Conservation (phyloP, 140 eudicot species). For the Bidens hawaiensis region DNA sequence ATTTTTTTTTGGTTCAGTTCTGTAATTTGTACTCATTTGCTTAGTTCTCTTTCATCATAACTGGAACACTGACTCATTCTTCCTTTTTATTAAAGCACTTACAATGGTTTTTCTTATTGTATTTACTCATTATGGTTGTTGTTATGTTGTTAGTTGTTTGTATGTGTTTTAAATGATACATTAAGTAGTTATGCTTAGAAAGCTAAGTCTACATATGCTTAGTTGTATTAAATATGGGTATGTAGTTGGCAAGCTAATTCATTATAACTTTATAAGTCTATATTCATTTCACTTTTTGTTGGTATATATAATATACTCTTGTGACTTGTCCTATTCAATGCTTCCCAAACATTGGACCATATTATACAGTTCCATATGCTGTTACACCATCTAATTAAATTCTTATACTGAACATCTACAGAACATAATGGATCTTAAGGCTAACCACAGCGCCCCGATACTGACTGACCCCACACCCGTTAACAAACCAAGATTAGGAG, state of each 20-base stretch:
- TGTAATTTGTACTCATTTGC: constrained; percentile 3
- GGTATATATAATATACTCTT: no score
- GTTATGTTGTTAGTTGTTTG: no score
- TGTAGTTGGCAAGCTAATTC: constrained; percentile 16
- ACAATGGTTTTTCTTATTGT: neutral
- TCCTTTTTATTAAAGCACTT: no score
- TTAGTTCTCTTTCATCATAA: neutral
- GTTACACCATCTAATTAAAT: constrained; percentile 9
- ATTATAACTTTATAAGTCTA: neutral
- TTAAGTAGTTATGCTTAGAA: constrained; percentile 11
- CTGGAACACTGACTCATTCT: neutral
- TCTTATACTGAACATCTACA: constrained; percentile 5
- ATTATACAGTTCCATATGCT: constrained; percentile 40
- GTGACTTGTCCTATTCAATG: constrained; percentile 24
- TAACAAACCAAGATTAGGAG: constrained; percentile 62
- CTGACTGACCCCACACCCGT: constrained; percentile 65
- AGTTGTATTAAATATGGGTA: neutral
- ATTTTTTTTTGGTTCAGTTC: neutral
- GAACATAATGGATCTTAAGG: constrained; percentile 60
- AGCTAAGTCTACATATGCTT: constrained; percentile 15
- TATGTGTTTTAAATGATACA: neutral
- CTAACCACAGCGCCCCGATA: constrained; percentile 59
- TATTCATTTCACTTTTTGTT: constrained; percentile 13
- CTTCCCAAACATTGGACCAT: constrained; percentile 48
- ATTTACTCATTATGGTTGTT: no score